Base-by-base conservation (phyloP, 2,329 filamentous ascomycete species). In the Cylindrodendrum hubeiense region DNA sequence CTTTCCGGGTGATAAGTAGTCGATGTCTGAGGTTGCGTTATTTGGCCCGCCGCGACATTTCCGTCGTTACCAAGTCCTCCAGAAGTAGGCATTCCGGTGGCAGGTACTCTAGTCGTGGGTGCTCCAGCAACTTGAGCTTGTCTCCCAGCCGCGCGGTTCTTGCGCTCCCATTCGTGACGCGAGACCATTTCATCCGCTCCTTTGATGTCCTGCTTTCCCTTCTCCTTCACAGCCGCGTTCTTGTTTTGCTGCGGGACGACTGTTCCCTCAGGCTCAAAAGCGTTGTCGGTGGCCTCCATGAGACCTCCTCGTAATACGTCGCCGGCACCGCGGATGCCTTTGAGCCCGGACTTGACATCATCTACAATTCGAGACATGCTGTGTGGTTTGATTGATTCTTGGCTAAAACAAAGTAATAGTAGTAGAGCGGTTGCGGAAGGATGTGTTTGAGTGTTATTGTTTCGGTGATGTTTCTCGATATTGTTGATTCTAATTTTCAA, bases 301-400 rank as follows among this genome's bases (percentile, higher is more conserved):
- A 55, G 34, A 21, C 63, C 65, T 7, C 72, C 72, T 22, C 72
- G 50, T 0, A 74, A n/a, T 3, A 64, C 70, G 33, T 74, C 72
- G 17, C 72, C 72, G 3, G 72, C 67, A 3, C 72, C 72, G 10
- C 60, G 62, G 28, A 74, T 62, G 39, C 72, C 72, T 1, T 74
- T 74, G 2, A 74, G 55, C 37, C 70, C 69, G 2, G 72, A 52
- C 33, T 74, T 74, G 43, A 72, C 67, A 24, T 74, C 72, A 2
- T 74, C 49, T 13, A 37, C 17, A 17, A 37, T 37, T 15, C 17
- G 13, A 13, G 34, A 37, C 34, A 37, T 37, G 0, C 8, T 28
- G 26, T 37, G 10, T 17, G 34, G 34, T 17, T 37, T 37, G 34
- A 5, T 28, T 28, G 26, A 28, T 28, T 28, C 26, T 28, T 28